Evolutionary conservation across 2,329 filamentous ascomycete species (phyloP).

Genomic region (Xylaria sp.): DNA sequence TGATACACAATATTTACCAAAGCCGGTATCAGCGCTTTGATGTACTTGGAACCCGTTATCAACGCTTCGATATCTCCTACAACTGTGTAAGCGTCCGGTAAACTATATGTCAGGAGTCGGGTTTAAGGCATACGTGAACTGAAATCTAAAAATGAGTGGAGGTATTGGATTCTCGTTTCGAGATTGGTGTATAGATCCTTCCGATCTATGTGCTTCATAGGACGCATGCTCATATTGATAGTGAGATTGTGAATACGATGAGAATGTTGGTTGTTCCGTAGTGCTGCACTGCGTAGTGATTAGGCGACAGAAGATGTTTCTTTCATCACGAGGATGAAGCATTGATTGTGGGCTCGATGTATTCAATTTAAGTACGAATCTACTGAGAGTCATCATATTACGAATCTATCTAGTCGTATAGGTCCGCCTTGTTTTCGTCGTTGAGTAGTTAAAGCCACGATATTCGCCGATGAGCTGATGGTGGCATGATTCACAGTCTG

Average conservation of each 20-base stretch:
- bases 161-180: slow-evolving; percentile 74
- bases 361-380: slow-evolving; percentile 26
- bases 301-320: not conserved
- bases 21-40: slow-evolving; percentile 83
- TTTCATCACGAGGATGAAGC: slow-evolving; percentile 5
- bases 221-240: slow-evolving; percentile 42
- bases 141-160: slow-evolving; percentile 82
- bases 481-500: slow-evolving; percentile 31
- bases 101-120: not conserved
- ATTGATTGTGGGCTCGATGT: not conserved
- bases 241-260: not conserved
- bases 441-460: slow-evolving; percentile 15
- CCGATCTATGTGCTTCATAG: slow-evolving; percentile 71
- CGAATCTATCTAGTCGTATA: slow-evolving; percentile 11
- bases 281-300: not conserved
- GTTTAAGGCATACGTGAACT: slow-evolving; percentile 65
- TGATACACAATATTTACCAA: slow-evolving; percentile 87
- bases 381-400: not conserved
- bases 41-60: slow-evolving; percentile 75
- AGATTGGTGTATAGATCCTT: slow-evolving; percentile 77
- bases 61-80: slow-evolving; percentile 78
- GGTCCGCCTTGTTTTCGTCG: slow-evolving; percentile 33
- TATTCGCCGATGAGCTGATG: slow-evolving; percentile 34
- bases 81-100: slow-evolving; percentile 31
- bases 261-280: not conserved